A percentile compares a stretch with the other conserved stretches of the same genome.
Evolutionary conservation across 78 protist species (phyloP).

Genomic region (Cavenderia fasciculata): DNA sequence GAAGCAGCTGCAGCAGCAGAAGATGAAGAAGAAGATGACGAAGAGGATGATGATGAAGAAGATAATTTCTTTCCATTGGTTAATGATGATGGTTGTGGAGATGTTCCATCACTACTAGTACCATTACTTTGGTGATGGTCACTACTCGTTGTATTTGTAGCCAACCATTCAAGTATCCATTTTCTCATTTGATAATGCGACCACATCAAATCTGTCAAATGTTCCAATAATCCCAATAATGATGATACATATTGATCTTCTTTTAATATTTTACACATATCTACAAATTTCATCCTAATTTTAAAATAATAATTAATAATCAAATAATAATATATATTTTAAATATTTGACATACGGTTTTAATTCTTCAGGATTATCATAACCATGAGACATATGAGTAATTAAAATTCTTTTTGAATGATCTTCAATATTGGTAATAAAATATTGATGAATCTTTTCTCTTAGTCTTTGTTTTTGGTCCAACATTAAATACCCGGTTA

Average conservation of each 20-base stretch:
- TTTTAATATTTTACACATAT: slow-evolving; percentile 42
- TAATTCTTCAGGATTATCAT: slow-evolving; percentile 35
- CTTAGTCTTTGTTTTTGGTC: not conserved
- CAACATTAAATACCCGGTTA: slow-evolving; percentile 14
- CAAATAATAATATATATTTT: not conserved
- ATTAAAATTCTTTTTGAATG: slow-evolving; percentile 39
- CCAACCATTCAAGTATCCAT: slow-evolving; percentile 7
- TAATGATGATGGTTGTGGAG: too few relatives aligned
- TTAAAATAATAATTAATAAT: not conserved
- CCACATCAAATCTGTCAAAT: slow-evolving; percentile 60
- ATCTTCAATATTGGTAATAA: slow-evolving; percentile 55
- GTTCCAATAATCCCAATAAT: slow-evolving; percentile 38
- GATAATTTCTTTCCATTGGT: too few relatives aligned
- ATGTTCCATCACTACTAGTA: too few relatives aligned
- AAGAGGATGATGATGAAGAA: too few relatives aligned
- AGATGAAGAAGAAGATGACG: too few relatives aligned
- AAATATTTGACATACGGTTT: not conserved
- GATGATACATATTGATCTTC: slow-evolving; percentile 68
- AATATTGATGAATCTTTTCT: slow-evolving; percentile 52
- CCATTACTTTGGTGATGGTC: not conserved
- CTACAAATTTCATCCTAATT: slow-evolving; percentile 53
- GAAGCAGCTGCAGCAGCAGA: not conserved
- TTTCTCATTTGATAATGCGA: slow-evolving; percentile 63
- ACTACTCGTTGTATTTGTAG: not conserved
- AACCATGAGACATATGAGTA: slow-evolving; percentile 5